These are phyloP conservation scores for Cucumis cinereus DNA, from an alignment of 306 rosid species.

Conservation along the genomic window DNA sequence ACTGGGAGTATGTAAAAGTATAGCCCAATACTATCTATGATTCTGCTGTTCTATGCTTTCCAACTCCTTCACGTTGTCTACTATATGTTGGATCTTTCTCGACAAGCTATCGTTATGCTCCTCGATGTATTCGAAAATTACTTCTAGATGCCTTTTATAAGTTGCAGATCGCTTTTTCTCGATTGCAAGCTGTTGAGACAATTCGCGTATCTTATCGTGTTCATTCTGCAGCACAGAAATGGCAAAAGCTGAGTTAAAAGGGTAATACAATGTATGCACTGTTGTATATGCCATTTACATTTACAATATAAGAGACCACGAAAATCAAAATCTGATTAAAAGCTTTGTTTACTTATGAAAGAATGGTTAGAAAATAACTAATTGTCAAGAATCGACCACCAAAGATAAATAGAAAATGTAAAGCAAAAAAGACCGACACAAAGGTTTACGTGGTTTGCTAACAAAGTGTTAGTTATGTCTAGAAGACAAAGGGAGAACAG, in stretches of 20 bases:
- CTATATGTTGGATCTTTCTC: conserved; percentile 77
- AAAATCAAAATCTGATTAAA: neutral
- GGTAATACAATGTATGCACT: neutral
- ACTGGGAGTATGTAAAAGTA: neutral
- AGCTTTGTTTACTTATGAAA: neutral
- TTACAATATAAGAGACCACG: neutral
- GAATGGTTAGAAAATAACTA: neutral
- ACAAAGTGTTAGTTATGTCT: no score
- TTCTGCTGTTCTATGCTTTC: conserved; percentile 49
- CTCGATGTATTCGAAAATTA: conserved; percentile 77
- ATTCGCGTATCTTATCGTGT: conserved; percentile 78
- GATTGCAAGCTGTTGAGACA: conserved; percentile 68
- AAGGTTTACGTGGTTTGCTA: no score
- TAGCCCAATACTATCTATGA: conserved; percentile 31
- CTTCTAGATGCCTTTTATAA: conserved; percentile 87
- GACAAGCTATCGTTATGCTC: conserved; percentile 79
- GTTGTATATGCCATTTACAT: neutral
- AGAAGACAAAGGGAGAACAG: no score
- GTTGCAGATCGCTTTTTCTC: conserved; percentile 83
- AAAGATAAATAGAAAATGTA: no score
- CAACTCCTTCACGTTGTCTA: conserved; percentile 70
- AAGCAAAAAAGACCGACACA: no score
- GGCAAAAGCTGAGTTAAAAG: neutral
- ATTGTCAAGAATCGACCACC: neutral
- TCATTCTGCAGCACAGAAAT: conserved; percentile 43